Evolutionary conservation across 371 early-diverging fungal genomes (phyloP).

Genomic region (Rhizopus stolonifer): DNA sequence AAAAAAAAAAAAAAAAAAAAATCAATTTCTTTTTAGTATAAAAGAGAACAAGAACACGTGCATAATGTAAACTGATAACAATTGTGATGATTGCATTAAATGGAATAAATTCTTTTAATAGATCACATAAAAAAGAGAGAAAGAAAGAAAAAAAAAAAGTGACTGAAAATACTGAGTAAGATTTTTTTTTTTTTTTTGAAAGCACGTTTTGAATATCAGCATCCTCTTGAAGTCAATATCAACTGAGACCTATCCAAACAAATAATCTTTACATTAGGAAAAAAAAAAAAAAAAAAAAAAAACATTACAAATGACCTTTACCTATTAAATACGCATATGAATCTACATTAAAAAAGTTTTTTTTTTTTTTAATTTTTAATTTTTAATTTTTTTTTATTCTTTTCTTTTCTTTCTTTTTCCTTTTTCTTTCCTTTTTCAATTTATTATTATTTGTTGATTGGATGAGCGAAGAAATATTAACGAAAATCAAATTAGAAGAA

Average conservation of each 20-base stretch:
- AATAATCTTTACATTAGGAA: background rate
- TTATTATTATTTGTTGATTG: background rate
- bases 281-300: background rate
- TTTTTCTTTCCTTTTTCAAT: background rate
- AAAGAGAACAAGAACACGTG: too few species aligned
- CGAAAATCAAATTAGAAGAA: background rate
- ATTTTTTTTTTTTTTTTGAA: too few species aligned
- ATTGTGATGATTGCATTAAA: too few species aligned
- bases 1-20: too few species aligned
- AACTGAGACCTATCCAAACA: background rate
- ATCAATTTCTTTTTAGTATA: too few species aligned
- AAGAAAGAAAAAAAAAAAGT: too few species aligned
- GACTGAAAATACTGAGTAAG: too few species aligned
- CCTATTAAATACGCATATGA: slow-evolving; percentile 4
- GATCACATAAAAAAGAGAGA: too few species aligned
- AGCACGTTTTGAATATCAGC: too few species aligned
- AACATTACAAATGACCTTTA: slow-evolving; percentile 2
- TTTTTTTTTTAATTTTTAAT: background rate
- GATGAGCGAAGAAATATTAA: background rate
- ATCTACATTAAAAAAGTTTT: background rate
- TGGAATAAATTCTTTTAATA: too few species aligned
- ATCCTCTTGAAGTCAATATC: background rate
- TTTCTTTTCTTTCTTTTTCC: background rate
- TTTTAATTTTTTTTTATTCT: background rate
- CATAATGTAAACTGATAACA: too few species aligned